phyloP scores from a whole-genome alignment of 345 rosid genomes.

The Populus deltoides region DNA sequence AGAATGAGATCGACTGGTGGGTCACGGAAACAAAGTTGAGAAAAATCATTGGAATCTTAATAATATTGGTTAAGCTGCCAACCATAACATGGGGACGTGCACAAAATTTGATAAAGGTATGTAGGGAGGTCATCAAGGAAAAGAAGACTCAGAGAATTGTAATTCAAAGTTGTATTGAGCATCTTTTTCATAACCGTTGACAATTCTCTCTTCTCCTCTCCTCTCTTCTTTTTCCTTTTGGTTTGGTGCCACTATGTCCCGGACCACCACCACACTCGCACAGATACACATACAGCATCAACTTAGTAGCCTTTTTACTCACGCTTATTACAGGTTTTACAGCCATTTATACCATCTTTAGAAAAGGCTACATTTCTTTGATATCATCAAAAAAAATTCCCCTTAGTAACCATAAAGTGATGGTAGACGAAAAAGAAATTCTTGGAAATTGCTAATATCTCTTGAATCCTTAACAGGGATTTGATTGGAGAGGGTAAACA shows the following conservation, averaged over 20 bases:
- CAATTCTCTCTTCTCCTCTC: slow-evolving; percentile 14
- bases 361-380: slow-evolving; percentile 33
- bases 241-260: slow-evolving; percentile 28
- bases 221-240: slow-evolving; percentile 18
- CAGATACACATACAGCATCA: slow-evolving; percentile 44
- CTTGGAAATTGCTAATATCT: slow-evolving; percentile 37
- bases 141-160: slow-evolving; percentile 21
- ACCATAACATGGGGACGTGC: slow-evolving; percentile 29
- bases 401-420: slow-evolving; percentile 22
- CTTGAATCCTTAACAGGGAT: neutral
- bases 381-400: slow-evolving; percentile 6
- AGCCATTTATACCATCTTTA: slow-evolving; percentile 22
- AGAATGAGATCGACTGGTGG: slow-evolving; percentile 15
- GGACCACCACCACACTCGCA: slow-evolving; percentile 64
- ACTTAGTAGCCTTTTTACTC: slow-evolving; percentile 39
- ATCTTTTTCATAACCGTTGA: slow-evolving; percentile 50
- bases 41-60: slow-evolving; percentile 2
- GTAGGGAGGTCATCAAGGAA: slow-evolving; percentile 15
- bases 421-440: slow-evolving; percentile 29
- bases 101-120: slow-evolving; percentile 46
- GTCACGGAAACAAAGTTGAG: slow-evolving; percentile 16
- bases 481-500: neutral
- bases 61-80: slow-evolving; percentile 14
- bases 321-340: slow-evolving; percentile 36
- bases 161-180: slow-evolving; percentile 31